Evolutionary conservation across 2,329 filamentous ascomycete species (phyloP), one percentile per base, ranked within the genome.

Genomic region (Pseudogymnoascus sp.): DNA sequence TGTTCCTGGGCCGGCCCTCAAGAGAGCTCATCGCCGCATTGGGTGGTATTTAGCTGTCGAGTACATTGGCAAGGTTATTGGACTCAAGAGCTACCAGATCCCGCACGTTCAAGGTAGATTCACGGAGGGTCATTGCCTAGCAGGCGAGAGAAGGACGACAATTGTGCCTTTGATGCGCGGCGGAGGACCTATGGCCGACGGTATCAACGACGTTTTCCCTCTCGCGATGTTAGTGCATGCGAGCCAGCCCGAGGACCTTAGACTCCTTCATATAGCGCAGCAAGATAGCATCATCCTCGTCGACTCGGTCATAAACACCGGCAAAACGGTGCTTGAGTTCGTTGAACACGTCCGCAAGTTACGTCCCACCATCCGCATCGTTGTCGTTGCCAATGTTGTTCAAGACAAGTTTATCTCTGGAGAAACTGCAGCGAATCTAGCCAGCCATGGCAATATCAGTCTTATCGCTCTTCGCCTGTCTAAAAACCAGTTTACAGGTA

Each of bases 101-200:
- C 63, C 66, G 0, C 82, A 86, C 64, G 82, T 86, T 0, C 80
- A 83, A 64, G 80, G 78, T 3, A 65, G 77, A 33, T 5, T 65
- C 1, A 78, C 75, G 0, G 69, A 25, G 0, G 84, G 84, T 0
- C 74, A 80, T 67, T 77, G 73, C 6, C 73, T 87, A 1, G 63
- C 47, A 0, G 25, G 79, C 62, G 83, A 87, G 68, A 6, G 72
- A 1, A 62, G 73, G 7, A 87, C 82, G 0, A 63, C 76, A 0
- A 85, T 88, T 56, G 73, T 87, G 0, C 76, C 84, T 0, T 65
- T 87, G n/a, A 87, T 88, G 84, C 81, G 83, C 7, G 83, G 81
- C 1, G 84, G 84, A 7, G 83, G 86, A 65, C 77, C 84, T 0
- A 84, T 88, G 80, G 85, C 85, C 0, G 70, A 79, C 1, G 84